Evolutionary conservation across 805 yeast genomes (phyloP).

Genomic region (Tetrapisispora namnaoensis): DNA sequence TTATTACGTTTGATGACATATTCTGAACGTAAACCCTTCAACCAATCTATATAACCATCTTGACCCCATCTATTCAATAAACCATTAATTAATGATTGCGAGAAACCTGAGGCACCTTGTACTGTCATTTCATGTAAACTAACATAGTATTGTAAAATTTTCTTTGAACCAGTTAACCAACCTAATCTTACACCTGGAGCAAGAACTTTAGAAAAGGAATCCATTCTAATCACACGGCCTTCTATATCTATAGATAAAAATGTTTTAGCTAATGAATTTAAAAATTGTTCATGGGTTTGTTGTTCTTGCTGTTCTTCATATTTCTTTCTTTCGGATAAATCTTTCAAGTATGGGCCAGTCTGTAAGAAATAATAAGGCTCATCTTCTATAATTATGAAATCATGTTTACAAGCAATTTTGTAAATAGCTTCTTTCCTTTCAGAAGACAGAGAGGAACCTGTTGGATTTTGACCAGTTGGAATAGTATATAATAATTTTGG

Average conservation of each 20-base stretch:
- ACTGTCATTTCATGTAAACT: constrained; percentile 73
- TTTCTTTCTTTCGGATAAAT: constrained; percentile 28
- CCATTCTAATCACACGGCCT: constrained; percentile 84
- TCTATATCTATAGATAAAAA: constrained; percentile 69
- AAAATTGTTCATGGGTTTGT: constrained; percentile 51
- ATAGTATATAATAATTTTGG: constrained; percentile 87
- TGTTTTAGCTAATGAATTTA: constrained; percentile 61
- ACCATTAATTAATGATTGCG: constrained; percentile 62
- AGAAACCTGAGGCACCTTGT: constrained; percentile 74
- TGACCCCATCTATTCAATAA: constrained; percentile 84
- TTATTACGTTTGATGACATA: constrained; percentile 84
- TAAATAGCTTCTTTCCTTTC: constrained; percentile 76
- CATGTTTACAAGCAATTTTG: constrained; percentile 72
- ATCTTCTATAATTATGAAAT: constrained; percentile 81
- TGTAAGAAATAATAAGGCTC: constrained; percentile 97
- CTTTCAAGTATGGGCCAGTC: constrained; percentile 65
- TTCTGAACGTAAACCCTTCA: constrained; percentile 69
- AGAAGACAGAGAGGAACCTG: constrained; percentile 71
- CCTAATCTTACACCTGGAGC: constrained; percentile 90
- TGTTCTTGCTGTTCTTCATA: constrained; percentile 12
- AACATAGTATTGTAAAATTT: constrained; percentile 52
- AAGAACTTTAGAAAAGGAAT: constrained; percentile 81
- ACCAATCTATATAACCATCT: constrained; percentile 80
- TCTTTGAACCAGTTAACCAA: constrained; percentile 72
- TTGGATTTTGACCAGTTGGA: constrained; percentile 96